Percentiles rank a stretch among this genome's conserved stretches.
These are phyloP conservation scores for Polyporus arcularius DNA, from an alignment of 768 basidiomycete genomes.

Conservation along the genomic window DNA sequence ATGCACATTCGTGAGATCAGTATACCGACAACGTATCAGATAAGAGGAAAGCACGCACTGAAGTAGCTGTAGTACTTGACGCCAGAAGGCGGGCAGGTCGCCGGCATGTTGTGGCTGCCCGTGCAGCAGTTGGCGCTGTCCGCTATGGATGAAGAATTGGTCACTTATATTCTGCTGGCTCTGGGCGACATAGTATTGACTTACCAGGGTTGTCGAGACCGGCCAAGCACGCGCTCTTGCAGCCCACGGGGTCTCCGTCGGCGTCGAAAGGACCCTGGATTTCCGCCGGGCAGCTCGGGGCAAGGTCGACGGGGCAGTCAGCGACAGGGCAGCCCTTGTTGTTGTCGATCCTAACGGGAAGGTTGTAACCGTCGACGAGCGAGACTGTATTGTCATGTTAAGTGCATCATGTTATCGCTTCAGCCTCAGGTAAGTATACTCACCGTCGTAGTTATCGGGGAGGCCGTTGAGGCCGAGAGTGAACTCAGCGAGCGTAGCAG, in stretches of 20 bases:
- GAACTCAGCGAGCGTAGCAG: conserved; percentile 38
- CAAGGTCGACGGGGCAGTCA: conserved; percentile 40
- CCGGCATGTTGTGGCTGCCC: conserved; percentile 50
- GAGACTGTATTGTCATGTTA: conserved; percentile 22
- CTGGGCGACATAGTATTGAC: not conserved
- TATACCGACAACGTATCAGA: not conserved
- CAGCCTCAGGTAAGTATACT: not conserved
- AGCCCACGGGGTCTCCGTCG: conserved; percentile 41
- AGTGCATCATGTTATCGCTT: not conserved
- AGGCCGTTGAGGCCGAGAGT: conserved; percentile 29
- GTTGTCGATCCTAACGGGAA: conserved; percentile 37
- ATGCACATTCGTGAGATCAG: not conserved
- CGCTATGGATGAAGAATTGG: conserved; percentile 22
- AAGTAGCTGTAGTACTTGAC: conserved; percentile 47
- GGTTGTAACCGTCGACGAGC: conserved; percentile 35
- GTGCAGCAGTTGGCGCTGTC: conserved; percentile 70
- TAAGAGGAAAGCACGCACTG: conserved; percentile 35
- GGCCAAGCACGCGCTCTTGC: conserved; percentile 46
- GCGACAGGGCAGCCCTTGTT: conserved; percentile 34
- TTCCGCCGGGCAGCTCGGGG: conserved; percentile 28
- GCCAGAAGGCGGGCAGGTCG: conserved; percentile 55
- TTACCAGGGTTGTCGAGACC: conserved; percentile 36
- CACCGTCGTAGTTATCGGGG: conserved; percentile 37
- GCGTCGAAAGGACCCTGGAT: conserved; percentile 36
- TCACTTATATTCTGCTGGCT: not conserved